Base-by-base conservation (phyloP, 129 eudicot genomes). In the Kitagawia praeruptora region DNA sequence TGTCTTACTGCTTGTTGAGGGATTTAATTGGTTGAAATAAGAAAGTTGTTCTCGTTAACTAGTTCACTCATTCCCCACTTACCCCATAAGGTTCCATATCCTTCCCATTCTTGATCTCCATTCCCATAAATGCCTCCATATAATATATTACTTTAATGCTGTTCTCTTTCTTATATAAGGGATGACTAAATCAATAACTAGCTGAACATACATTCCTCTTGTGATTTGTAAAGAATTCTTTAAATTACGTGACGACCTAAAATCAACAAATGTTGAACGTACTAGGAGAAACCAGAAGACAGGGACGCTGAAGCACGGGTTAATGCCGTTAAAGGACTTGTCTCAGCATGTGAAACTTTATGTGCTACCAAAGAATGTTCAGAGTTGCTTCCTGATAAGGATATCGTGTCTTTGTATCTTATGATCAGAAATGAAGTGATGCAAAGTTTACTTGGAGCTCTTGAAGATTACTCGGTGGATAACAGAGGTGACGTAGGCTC, bases 401-500 rank as follows among this genome's bases (percentile, higher is more conserved):
- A 92, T 46, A 66, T 66, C 58, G 53, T 47, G 37, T 81, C 90
- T 74, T 84, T 92, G 23, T 85, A 79, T 82, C 84, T 74, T 34
- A 78, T 69, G 47, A 95, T 95, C 78, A 95, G 85, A 84, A 87
- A 85, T 28, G 96, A 90, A 72, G 97, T 92, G 41, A 90, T 95
- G 92, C 84, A 83, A 80, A 86, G 88, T 85, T 89, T 95, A 69
- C 87, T 95, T 46, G 86, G 69, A 56, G 93, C 99, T 63, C 86
- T 95, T n/a, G 96, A 95, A 82, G 99, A 95, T 89, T 95, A 95
- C 87, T 92, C 99, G 5, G 92, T 89, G 34, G 97, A 95, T 85
- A 95, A 95, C 82, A 89, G 99, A 81, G 99, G 99, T 56, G 99
- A 95, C 84, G 97, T 95, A 31, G 99, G 99, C 71, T 95, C 99